Evolutionary conservation across 2,329 filamentous ascomycete genomes (phyloP).

Genomic region (Xylaria polymorpha): DNA sequence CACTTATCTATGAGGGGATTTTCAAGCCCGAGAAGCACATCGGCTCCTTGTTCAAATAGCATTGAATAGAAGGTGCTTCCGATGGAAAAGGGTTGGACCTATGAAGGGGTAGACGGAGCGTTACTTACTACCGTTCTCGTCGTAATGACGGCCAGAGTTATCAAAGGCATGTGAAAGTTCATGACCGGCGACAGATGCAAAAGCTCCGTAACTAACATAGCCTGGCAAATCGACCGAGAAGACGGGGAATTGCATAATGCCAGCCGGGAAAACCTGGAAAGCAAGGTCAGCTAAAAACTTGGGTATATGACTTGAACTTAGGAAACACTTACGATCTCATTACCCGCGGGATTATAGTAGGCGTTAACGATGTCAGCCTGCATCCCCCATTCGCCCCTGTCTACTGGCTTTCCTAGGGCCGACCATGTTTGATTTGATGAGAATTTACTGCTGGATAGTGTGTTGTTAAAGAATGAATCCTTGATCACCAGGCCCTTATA

Average conservation of each 20-base stretch:
- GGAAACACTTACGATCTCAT: constrained; percentile 62
- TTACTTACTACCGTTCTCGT: constrained; percentile 63
- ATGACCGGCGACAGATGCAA: constrained; percentile 71
- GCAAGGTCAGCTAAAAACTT: constrained; percentile 9
- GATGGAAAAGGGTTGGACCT: neutral
- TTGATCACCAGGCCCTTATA: constrained; percentile 64
- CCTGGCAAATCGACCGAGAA: constrained; percentile 66
- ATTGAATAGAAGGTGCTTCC: neutral
- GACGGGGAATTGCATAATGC: constrained; percentile 73
- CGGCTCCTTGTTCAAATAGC: too few relatives aligned
- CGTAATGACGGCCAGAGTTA: constrained; percentile 71
- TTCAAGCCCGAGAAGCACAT: neutral
- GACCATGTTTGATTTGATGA: constrained; percentile 62
- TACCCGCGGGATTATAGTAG: constrained; percentile 69
- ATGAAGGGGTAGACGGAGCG: neutral
- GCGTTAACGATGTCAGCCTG: constrained; percentile 70
- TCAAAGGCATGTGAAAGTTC: constrained; percentile 76
- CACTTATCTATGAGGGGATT: too few relatives aligned
- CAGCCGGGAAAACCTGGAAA: constrained; percentile 66
- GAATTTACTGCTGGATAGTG: constrained; percentile 60
- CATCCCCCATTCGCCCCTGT: constrained; percentile 70
- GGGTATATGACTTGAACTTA: neutral
- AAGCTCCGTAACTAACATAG: constrained; percentile 69
- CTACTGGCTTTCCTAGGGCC: constrained; percentile 67
- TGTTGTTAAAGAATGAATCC: constrained; percentile 67